Percentiles rank a stretch among this genome's conserved stretches.
These are phyloP conservation scores for Pleurotus djamor DNA, from an alignment of 768 basidiomycete species.

Conservation along the genomic window DNA sequence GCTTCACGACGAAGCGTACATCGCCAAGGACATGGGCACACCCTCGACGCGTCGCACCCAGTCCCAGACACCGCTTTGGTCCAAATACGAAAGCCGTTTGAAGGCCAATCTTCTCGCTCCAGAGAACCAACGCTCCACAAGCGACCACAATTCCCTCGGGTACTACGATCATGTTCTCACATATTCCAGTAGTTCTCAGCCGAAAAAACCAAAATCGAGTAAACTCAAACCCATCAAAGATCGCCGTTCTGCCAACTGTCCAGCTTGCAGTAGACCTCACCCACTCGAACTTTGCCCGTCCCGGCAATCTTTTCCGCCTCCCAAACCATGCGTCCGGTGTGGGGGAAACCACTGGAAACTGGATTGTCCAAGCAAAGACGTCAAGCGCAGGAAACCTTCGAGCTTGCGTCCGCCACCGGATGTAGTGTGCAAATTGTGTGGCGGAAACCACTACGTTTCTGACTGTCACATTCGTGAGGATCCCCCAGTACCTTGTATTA, in stretches of 20 bases:
- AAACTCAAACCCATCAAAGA: neutral
- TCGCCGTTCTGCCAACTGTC: neutral
- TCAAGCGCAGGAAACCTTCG: neutral
- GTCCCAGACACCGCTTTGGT: neutral
- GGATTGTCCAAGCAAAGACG: conserved; percentile 10
- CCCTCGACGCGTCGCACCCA: neutral
- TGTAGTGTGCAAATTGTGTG: neutral
- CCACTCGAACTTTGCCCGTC: conserved; percentile 1
- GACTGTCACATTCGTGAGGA: neutral
- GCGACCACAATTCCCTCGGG: neutral
- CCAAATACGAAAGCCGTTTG: neutral
- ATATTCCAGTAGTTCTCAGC: neutral
- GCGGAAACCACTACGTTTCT: neutral
- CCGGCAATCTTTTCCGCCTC: neutral
- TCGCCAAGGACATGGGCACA: neutral
- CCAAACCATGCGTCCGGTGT: conserved; percentile 10
- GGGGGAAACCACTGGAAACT: conserved; percentile 15
- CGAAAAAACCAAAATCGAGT: neutral
- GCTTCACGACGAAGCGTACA: neutral
- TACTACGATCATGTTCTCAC: neutral
- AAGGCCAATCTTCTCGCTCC: neutral
- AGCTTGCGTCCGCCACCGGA: neutral
- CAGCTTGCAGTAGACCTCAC: conserved; percentile 8
- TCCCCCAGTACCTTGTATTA: neutral
- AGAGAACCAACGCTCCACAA: neutral